Percentiles rank a stretch among this genome's conserved stretches.
Evolutionary conservation across 2,329 filamentous ascomycete species (phyloP).

Genomic region (Alternaria gaisen): DNA sequence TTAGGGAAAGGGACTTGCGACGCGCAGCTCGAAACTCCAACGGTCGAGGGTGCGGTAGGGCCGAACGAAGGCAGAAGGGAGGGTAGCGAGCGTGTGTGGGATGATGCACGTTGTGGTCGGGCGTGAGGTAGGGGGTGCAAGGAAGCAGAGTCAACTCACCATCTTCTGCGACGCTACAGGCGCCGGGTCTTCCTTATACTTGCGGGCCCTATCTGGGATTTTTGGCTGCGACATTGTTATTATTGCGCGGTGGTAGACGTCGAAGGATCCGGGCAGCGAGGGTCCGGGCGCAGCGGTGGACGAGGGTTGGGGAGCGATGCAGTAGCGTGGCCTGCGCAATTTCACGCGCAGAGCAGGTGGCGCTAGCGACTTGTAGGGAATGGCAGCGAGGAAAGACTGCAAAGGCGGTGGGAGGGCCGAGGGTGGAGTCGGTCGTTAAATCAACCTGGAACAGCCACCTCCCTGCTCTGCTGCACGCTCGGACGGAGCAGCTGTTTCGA

Average conservation of each 20-base stretch:
- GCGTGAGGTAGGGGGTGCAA: constrained; percentile 30
- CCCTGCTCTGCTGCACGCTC: constrained; percentile 43
- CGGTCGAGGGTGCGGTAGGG: constrained; percentile 40
- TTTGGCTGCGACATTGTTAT: constrained; percentile 54
- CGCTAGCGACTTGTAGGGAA: constrained; percentile 22
- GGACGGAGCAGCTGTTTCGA: constrained; percentile 40
- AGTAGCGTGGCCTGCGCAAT: constrained; percentile 53
- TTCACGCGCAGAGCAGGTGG: constrained; percentile 37
- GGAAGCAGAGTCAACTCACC: constrained; percentile 54
- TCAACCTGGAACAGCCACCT: constrained; percentile 51
- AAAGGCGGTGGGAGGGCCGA: constrained; percentile 32
- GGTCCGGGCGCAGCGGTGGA: constrained; percentile 40
- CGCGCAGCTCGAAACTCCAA: constrained; percentile 40
- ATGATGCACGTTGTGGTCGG: constrained; percentile 15
- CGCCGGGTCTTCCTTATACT: constrained; percentile 57
- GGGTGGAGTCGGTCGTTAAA: constrained; percentile 48
- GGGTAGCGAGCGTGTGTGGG: constrained; percentile 32
- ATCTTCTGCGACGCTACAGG: constrained; percentile 54
- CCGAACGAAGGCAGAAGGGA: constrained; percentile 20
- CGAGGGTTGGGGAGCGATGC: constrained; percentile 41
- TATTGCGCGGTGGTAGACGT: constrained; percentile 46
- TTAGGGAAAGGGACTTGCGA: constrained; percentile 30
- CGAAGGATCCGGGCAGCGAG: constrained; percentile 45
- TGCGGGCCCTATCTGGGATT: constrained; percentile 52
- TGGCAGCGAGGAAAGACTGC: constrained; percentile 20